Evolutionary conservation across 1,139 yeast species (phyloP), one percentile per base, ranked within the genome.

Genomic region (Nadsonia starkeyi-henricii): DNA sequence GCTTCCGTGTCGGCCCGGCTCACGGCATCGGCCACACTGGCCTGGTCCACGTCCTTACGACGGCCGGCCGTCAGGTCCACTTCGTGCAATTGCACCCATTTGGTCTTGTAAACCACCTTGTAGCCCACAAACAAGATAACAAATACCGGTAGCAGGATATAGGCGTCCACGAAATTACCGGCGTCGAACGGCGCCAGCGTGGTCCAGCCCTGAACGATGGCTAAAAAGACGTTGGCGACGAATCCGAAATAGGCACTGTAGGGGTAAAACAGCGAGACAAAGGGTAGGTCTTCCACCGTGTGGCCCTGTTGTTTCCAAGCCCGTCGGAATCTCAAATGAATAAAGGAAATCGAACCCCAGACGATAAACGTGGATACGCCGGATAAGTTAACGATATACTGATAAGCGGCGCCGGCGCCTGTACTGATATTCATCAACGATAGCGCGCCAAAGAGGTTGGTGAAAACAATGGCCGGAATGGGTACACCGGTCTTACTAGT

Each of bases 331-430:
- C 79, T 64, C 26, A 75, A 67, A 59, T 74, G 77, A 49, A 72
- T 61, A 55, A 69, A 61, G 61, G 78, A 74, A 50, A 77, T 71
- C 51, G 72, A 66, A 13, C 72, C 65, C 69, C 78, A 77, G 17
- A 77, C 70, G 52, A 75, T 63, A 55, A 77, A 71, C 45, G 76
- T 66, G 12, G 79, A 77, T 23, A 78, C 75, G 19, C 81, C 77
- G 44, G 84, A 78, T 45, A 89, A 79, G 65, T 85, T 85, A 56
- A 86, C 74, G 54, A 89, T 75, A 89, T 95, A 89, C 57, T 74
- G 68, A 69, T 88, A 89, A 9, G 88, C 96, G 17, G 74, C 70
- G 33, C 70, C 68, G 47, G 95, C 93, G 45, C 75, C 73, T 19
- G 73, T 65, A 36, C 82, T 74, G 51, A 78, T 71, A 42, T 81